These are phyloP conservation scores for Fusarium nisikadoi DNA, from an alignment of 2,329 filamentous ascomycete species.

Conservation along the genomic window DNA sequence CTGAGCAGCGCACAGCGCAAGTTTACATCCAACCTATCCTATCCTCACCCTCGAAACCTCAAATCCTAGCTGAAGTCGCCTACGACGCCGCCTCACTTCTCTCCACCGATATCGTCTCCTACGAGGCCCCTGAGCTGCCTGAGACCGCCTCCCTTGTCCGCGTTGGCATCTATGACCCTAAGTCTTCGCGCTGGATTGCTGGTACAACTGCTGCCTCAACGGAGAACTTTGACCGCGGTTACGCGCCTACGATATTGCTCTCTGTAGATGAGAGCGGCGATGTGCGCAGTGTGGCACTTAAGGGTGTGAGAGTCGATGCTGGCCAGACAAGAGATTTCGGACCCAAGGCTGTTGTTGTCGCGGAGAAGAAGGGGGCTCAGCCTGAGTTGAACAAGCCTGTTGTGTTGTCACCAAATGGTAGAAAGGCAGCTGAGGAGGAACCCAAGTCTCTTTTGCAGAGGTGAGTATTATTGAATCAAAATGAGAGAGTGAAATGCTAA, in stretches of 20 bases:
- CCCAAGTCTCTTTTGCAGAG: constrained; percentile 76
- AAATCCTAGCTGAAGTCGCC: constrained; percentile 65
- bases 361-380: constrained; percentile 61
- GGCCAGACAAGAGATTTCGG: constrained; percentile 74
- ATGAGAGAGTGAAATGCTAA: constrained; percentile 47
- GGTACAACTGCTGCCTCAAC: constrained; percentile 66
- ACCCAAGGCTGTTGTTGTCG: constrained; percentile 65
- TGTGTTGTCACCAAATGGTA: constrained; percentile 69
- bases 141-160: constrained; percentile 61
- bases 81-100: constrained; percentile 61
- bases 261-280: constrained; percentile 58
- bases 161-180: constrained; percentile 66
- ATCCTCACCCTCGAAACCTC: constrained; percentile 47
- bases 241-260: constrained; percentile 66
- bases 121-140: constrained; percentile 66
- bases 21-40: constrained; percentile 66
- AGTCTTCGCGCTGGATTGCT: constrained; percentile 60
- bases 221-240: constrained; percentile 71
- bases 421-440: constrained; percentile 62
- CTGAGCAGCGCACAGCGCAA: constrained; percentile 58
- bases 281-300: constrained; percentile 62
- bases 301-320: constrained; percentile 70
- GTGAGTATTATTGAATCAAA: constrained; percentile 55
- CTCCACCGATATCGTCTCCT: constrained; percentile 61
- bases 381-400: constrained; percentile 73